phyloP scores from a whole-genome alignment of 2,329 filamentous ascomycete genomes.

The Venturia aucupariae region DNA sequence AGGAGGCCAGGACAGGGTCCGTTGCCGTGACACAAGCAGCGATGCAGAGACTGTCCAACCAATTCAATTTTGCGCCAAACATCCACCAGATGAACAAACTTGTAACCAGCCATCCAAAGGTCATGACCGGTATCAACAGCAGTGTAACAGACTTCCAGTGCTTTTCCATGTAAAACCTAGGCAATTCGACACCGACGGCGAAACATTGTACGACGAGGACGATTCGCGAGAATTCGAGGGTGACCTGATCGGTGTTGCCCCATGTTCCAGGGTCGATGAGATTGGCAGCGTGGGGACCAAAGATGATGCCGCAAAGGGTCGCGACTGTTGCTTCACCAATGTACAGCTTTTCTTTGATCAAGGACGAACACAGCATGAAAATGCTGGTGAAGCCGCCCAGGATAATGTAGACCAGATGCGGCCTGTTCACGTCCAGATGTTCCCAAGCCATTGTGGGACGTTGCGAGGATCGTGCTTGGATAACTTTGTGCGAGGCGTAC shows the following conservation, averaged over 20 bases:
- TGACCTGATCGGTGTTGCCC: slow-evolving; percentile 80
- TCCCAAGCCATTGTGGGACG: slow-evolving; percentile 61
- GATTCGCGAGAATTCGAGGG: slow-evolving; percentile 80
- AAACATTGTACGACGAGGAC: slow-evolving; percentile 90
- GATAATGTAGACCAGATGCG: slow-evolving; percentile 97
- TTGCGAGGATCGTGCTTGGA: neutral
- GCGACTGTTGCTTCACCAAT: slow-evolving; percentile 97
- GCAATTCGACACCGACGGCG: slow-evolving; percentile 81
- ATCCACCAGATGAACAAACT: slow-evolving; percentile 95
- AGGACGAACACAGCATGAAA: slow-evolving; percentile 96
- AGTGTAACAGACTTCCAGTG: slow-evolving; percentile 92
- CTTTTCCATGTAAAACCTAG: slow-evolving; percentile 92
- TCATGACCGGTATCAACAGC: slow-evolving; percentile 92
- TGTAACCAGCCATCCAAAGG: slow-evolving; percentile 85
- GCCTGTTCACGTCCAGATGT: slow-evolving; percentile 77
- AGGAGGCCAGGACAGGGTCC: slow-evolving; percentile 92
- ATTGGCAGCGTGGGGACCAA: slow-evolving; percentile 74
- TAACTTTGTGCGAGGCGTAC: neutral
- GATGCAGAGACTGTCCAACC: slow-evolving; percentile 80
- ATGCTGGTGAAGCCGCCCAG: slow-evolving; percentile 93
- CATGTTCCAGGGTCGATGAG: slow-evolving; percentile 66
- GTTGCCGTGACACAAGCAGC: slow-evolving; percentile 95
- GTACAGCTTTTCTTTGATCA: slow-evolving; percentile 97
- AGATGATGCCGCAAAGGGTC: slow-evolving; percentile 78
- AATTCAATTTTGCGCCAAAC: slow-evolving; percentile 61